These are phyloP conservation scores for Vigna unguiculata DNA, from an alignment of 306 rosid species.

Conservation along the genomic window DNA sequence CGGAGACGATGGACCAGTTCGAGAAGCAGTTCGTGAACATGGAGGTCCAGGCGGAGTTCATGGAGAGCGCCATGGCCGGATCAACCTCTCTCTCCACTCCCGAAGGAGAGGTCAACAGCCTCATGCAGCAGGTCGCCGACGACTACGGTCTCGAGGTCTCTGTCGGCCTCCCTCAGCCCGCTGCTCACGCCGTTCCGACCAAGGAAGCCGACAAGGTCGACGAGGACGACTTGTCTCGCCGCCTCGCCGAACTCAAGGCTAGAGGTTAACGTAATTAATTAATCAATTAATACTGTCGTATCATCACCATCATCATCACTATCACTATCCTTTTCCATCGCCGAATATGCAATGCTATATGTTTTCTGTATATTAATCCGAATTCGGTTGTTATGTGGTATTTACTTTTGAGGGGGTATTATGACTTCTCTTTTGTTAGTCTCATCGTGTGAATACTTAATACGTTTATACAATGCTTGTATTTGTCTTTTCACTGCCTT, in stretches of 20 bases:
- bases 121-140: slow-evolving; percentile 98
- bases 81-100: slow-evolving; percentile 92
- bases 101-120: slow-evolving; percentile 90
- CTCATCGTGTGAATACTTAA: not conserved
- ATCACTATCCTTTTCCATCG: not conserved
- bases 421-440: not conserved
- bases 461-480: not conserved
- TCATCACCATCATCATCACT: not conserved
- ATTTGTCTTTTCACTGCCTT: not conserved
- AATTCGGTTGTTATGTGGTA: slow-evolving; percentile 28
- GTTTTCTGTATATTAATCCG: slow-evolving; percentile 53
- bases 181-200: slow-evolving; percentile 81
- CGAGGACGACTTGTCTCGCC: slow-evolving; percentile 84
- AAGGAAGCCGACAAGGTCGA: slow-evolving; percentile 89
- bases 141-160: slow-evolving; percentile 96
- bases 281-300: not conserved
- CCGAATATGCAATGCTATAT: not conserved
- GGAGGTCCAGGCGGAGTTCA: slow-evolving; percentile 99
- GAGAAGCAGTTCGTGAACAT: slow-evolving; percentile 97
- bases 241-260: slow-evolving; percentile 97
- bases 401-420: not conserved
- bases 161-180: slow-evolving; percentile 91
- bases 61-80: slow-evolving; percentile 98
- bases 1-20: slow-evolving; percentile 92
- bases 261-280: slow-evolving; percentile 60